phyloP scores from a whole-genome alignment of 2,329 filamentous ascomycete species.

The Periconia macrospinosa region DNA sequence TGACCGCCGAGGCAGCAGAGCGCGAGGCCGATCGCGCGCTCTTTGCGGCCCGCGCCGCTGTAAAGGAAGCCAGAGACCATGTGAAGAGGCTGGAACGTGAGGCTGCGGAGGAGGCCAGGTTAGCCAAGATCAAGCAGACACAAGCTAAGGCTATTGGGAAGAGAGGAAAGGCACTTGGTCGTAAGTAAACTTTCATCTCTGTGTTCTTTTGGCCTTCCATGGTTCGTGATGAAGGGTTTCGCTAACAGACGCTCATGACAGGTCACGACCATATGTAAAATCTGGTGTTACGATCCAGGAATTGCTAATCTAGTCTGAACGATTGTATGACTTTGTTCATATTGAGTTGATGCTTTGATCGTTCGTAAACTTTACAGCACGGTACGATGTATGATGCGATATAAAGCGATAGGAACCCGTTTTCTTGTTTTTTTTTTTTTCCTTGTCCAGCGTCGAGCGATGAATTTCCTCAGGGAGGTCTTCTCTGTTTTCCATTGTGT shows the following conservation, averaged over 20 bases:
- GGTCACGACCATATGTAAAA: neutral
- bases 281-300: neutral
- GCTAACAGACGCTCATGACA: neutral
- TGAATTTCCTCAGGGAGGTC: neutral
- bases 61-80: slow-evolving; percentile 65
- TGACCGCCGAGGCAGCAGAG: slow-evolving; percentile 65
- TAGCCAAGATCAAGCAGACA: slow-evolving; percentile 69
- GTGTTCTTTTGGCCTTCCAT: neutral
- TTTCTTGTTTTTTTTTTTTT: neutral
- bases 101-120: slow-evolving; percentile 54
- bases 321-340: too few species aligned
- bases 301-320: neutral
- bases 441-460: neutral
- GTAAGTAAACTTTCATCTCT: slow-evolving; percentile 50
- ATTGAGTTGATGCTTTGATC: too few species aligned
- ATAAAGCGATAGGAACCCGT: neutral
- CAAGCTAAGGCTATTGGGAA: slow-evolving; percentile 68
- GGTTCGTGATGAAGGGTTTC: neutral
- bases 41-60: slow-evolving; percentile 59
- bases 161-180: slow-evolving; percentile 69
- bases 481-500: neutral
- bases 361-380: neutral
- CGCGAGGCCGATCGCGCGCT: slow-evolving; percentile 66
- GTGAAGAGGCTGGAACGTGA: slow-evolving; percentile 66
- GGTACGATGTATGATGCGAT: neutral